Percentiles rank a stretch among this genome's conserved stretches.
Evolutionary conservation across 768 basidiomycete genomes (phyloP).

Genomic region (Chalciporus pseudorubinellus): DNA sequence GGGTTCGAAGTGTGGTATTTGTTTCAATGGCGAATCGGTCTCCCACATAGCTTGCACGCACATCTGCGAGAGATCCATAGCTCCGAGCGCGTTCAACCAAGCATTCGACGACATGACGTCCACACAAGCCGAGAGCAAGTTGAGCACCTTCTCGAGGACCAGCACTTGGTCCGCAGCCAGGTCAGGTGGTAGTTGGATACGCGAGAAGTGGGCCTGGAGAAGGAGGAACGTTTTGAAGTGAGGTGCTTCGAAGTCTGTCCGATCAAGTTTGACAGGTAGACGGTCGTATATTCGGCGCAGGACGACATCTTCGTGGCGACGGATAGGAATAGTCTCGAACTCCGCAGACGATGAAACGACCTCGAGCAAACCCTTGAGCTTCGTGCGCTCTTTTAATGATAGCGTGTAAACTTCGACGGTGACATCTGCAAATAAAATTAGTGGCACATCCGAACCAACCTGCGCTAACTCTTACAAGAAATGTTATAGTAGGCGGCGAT

Average conservation of each 20-base stretch:
- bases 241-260: conserved; percentile 84
- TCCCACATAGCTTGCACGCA: conserved; percentile 99
- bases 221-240: conserved; percentile 98
- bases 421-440: conserved; percentile 56
- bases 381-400: conserved; percentile 94
- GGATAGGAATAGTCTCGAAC: conserved; percentile 92
- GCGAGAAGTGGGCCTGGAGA: conserved; percentile 94
- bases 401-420: conserved; percentile 96
- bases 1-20: conserved; percentile 93
- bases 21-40: conserved; percentile 90
- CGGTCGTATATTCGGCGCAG: conserved; percentile 93
- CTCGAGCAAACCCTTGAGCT: conserved; percentile 94
- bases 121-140: conserved; percentile 89
- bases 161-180: conserved; percentile 87
- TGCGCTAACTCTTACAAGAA: conserved; percentile 54
- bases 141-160: conserved; percentile 88
- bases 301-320: conserved; percentile 85
- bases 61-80: conserved; percentile 99
- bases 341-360: conserved; percentile 97
- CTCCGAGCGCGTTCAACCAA: conserved; percentile 89
- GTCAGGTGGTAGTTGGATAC: conserved; percentile 88
- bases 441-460: background rate
- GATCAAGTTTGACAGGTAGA: conserved; percentile 90
- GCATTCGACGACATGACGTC: conserved; percentile 98
- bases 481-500: conserved; percentile 97